phyloP scores from a whole-genome alignment of 306 rosid species.

The Prunus padus region DNA sequence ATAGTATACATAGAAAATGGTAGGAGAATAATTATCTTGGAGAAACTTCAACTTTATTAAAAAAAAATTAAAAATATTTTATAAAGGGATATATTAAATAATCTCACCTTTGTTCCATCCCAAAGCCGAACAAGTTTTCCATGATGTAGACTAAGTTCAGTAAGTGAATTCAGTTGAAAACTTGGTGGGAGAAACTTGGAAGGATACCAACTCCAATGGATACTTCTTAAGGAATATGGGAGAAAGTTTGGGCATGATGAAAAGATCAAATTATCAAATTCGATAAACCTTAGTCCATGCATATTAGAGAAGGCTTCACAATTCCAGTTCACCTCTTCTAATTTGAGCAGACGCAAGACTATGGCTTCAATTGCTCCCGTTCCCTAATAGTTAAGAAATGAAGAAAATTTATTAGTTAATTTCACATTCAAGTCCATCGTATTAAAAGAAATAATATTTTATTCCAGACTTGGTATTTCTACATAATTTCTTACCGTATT shows the following conservation, averaged over 20 bases:
- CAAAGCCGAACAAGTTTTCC: conserved; percentile 23
- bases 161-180: neutral
- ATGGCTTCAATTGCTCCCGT: conserved; percentile 8
- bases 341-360: neutral
- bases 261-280: neutral
- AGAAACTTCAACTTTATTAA: no score
- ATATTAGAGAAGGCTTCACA: conserved; percentile 8
- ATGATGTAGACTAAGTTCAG: neutral
- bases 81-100: neutral
- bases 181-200: neutral
- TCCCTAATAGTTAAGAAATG: neutral
- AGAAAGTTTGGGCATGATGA: neutral
- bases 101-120: conserved; percentile 12
- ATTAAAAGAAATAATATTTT: neutral
- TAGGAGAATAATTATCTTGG: neutral
- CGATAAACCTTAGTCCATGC: conserved; percentile 14
- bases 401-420: neutral
- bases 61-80: fast-evolving
- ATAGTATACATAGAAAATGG: neutral
- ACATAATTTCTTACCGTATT: conserved; percentile 13
- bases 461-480: neutral
- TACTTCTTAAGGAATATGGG: conserved; percentile 8
- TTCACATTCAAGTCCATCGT: neutral
- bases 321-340: conserved; percentile 25
- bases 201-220: conserved; percentile 16